phyloP scores from a whole-genome alignment of 371 early-diverging fungal genomes.

The Apophysomyces sp. region DNA sequence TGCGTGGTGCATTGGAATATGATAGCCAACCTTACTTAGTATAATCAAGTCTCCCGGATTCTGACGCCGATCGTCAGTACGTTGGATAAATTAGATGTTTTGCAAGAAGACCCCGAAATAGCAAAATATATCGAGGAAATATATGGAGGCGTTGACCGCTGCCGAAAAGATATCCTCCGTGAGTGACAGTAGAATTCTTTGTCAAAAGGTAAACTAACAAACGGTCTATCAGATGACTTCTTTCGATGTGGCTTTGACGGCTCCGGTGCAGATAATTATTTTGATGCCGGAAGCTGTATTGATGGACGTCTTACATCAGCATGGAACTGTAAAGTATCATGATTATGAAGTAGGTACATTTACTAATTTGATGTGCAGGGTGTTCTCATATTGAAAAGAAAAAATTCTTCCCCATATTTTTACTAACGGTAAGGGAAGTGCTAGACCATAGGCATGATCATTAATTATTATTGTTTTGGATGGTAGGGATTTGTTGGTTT shows the following conservation, averaged over 20 bases:
- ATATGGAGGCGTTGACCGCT: constrained; percentile 67
- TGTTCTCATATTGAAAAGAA: constrained; percentile 95
- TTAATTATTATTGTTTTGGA: neutral
- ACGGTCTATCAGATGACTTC: constrained; percentile 67
- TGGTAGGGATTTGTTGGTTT: constrained; percentile 76
- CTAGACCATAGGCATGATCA: neutral
- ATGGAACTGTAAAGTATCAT: constrained; percentile 77
- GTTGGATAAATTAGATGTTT: constrained; percentile 69
- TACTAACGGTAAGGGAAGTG: constrained; percentile 61
- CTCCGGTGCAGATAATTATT: constrained; percentile 93
- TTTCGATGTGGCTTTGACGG: constrained; percentile 96
- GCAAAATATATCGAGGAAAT: constrained; percentile 62
- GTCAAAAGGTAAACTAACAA: no score
- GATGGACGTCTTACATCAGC: constrained; percentile 94
- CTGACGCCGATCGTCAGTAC: constrained; percentile 83
- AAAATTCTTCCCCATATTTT: constrained; percentile 86
- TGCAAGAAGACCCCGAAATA: constrained; percentile 55
- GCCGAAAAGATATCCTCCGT: constrained; percentile 73
- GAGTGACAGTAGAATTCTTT: constrained; percentile 7
- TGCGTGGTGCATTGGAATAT: neutral
- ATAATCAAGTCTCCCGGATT: constrained; percentile 96
- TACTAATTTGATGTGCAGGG: constrained; percentile 35
- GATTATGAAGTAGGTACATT: neutral
- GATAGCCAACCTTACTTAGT: constrained; percentile 29
- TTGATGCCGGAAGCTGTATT: constrained; percentile 94